Base-by-base conservation (phyloP, 257 asterid species). In the Galeopsis tetrahit region DNA sequence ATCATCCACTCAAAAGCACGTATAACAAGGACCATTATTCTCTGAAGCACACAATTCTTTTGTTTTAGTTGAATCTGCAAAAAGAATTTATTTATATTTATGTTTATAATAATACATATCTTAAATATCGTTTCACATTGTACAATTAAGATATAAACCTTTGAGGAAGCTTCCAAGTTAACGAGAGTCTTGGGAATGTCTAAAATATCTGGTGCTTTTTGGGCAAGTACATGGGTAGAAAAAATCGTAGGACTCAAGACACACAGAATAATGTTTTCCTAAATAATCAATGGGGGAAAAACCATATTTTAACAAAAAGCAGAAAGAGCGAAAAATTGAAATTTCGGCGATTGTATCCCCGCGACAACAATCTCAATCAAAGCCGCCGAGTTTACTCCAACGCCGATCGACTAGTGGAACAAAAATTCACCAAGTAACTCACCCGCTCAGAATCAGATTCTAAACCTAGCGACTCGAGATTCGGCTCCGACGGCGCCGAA, bases 11-110 rank as follows among this genome's bases (percentile, higher is more conserved):
- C n/a, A n/a, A n/a, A n/a, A n/a, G n/a, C n/a, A n/a, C n/a, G n/a
- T n/a, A n/a, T n/a, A n/a, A n/a, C n/a, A n/a, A n/a, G n/a, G n/a
- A n/a, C n/a, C n/a, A n/a, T n/a, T n/a, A n/a, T n/a, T n/a, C n/a
- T n/a, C n/a, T n/a, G n/a, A n/a, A n/a, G n/a, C n/a, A n/a, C n/a
- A n/a, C n/a, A n/a, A n/a, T n/a, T n/a, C n/a, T n/a, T n/a, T n/a
- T n/a, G n/a, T 83, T 92, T 92, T 79, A 92, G 71, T 87, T 90
- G 98, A 81, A 92, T 92, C 97, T 92, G 91, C 83, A 75, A 59
- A 78, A 72, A 42, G 34, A 65, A 72, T 42, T 5, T 49, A 51
- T 62, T 58, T 0, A 33, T 33, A 64, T 70, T 34, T 53, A 57
- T 60, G 7, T 32, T 61, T 61, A 57, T 68, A 15, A 49, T 21